Base-by-base conservation (phyloP, 768 basidiomycete species). In the Boletus tomentosulus region DNA sequence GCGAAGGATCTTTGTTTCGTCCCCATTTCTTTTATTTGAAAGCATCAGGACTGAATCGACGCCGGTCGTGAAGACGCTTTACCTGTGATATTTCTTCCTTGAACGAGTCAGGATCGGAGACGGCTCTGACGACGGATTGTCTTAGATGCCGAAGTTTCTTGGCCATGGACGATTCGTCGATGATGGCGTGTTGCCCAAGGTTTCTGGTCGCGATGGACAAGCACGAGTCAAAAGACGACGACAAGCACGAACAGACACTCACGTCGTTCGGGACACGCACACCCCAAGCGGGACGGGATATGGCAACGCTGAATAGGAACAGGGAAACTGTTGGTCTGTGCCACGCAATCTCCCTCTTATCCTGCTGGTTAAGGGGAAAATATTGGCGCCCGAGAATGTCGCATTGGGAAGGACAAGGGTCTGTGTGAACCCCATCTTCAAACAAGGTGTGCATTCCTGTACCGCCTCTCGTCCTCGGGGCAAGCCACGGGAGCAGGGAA, bases 41-140 rank as follows among this genome's bases (percentile, higher is more conserved):
- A 19, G n/a, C 3, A 22, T 42, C 24, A 42, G 24, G 12, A 42
- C 24, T 6, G 4, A 12, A 24, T 25, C 6, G 12, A 19, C 41
- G 11, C 24, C 10, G 19, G 19, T 19, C 30, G 45, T 6, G 30
- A 19, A 4, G n/a, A 39, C 13, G 24, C 5, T 13, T 47, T 51
- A 57, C 62, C 55, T 54, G 34, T 9, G 57, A 24, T 6, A 48
- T 19, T 0, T n/a, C 48, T 2, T 28, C 19, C 46, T 34, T 51
- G 50, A 57, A 54, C 9, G 55, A 33, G 2, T 53, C 46, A 2
- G 62, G 62, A 47, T 62, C 62, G 7, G 62, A 51, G 27, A 62
- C 9, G 19, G 61, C 62, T 38, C 62, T 60, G 62, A 62, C 61
- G 34, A 63, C 51, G 7, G 62, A 48, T 38, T 53, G 62, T 28